These are phyloP conservation scores for Populus ilicifolia DNA, from an alignment of 345 rosid species.

Conservation along the genomic window DNA sequence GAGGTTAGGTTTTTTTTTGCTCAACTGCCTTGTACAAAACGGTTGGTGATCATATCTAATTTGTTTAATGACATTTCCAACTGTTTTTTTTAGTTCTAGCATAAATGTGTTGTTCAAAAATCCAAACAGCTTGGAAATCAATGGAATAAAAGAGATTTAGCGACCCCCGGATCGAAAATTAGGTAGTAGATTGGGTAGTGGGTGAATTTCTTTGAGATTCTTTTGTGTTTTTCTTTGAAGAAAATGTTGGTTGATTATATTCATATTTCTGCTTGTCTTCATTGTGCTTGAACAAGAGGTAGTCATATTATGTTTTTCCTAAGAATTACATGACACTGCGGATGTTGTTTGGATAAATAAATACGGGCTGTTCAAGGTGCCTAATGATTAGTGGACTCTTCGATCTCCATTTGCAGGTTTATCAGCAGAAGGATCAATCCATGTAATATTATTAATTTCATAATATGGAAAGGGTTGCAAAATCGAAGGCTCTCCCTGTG, in stretches of 20 bases:
- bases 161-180: not conserved
- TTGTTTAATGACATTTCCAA: not conserved
- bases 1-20: not conserved
- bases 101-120: not conserved
- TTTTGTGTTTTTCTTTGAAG: not conserved
- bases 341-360: not conserved
- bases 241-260: not conserved
- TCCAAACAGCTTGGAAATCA: not conserved
- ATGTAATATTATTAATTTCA: constrained; percentile 35
- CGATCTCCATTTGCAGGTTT: constrained; percentile 33
- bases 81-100: not conserved
- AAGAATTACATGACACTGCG: not conserved
- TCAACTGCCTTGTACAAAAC: constrained; percentile 1
- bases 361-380: not conserved
- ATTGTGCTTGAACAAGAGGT: not conserved
- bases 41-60: constrained; percentile 17
- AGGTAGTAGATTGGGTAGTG: not conserved
- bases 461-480: constrained; percentile 62
- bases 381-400: constrained; percentile 6
- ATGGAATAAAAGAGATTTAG: not conserved
- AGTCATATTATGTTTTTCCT: too few relatives aligned
- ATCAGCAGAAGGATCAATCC: constrained; percentile 15
- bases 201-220: not conserved
- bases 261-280: not conserved
- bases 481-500: constrained; percentile 50